These are phyloP conservation scores for Wickerhamomyces subpelliculosus DNA, from an alignment of 805 yeast species.

Conservation along the genomic window DNA sequence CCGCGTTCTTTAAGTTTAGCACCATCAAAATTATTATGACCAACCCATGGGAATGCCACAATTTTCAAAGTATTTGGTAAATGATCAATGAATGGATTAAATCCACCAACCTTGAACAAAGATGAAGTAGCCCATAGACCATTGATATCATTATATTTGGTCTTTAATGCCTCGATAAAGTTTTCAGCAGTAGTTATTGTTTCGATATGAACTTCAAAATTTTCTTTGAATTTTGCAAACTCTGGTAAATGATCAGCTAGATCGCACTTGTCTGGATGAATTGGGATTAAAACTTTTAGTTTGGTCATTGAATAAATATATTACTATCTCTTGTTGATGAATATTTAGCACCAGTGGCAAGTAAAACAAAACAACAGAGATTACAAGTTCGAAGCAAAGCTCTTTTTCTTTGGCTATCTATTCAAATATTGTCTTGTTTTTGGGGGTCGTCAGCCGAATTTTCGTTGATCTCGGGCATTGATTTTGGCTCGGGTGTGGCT, in stretches of 20 bases:
- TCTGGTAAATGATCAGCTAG: constrained; percentile 40
- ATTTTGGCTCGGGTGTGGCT: too few species aligned
- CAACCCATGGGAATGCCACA: constrained; percentile 54
- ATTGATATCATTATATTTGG: constrained; percentile 32
- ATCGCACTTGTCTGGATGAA: constrained; percentile 30
- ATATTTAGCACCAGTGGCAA: too few species aligned
- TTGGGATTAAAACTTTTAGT: constrained; percentile 27
- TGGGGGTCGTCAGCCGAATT: too few species aligned
- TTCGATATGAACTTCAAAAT: constrained; percentile 34
- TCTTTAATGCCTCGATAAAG: constrained; percentile 33
- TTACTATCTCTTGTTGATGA: background rate
- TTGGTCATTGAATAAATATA: constrained; percentile 9
- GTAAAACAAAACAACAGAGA: too few species aligned
- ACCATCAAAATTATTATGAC: constrained; percentile 48
- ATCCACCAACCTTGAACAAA: constrained; percentile 40
- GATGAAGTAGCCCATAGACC: constrained; percentile 54
- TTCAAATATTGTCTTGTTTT: too few species aligned
- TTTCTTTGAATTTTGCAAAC: constrained; percentile 34
- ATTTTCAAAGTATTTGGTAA: constrained; percentile 43
- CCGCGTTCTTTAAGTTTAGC: constrained; percentile 35
- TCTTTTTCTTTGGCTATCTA: too few species aligned
- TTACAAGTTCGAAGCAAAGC: too few species aligned
- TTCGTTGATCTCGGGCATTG: too few species aligned
- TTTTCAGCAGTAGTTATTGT: constrained; percentile 34
- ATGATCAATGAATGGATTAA: constrained; percentile 34